phyloP scores from a whole-genome alignment of 441 rosid species.

The Populus tomentosa region DNA sequence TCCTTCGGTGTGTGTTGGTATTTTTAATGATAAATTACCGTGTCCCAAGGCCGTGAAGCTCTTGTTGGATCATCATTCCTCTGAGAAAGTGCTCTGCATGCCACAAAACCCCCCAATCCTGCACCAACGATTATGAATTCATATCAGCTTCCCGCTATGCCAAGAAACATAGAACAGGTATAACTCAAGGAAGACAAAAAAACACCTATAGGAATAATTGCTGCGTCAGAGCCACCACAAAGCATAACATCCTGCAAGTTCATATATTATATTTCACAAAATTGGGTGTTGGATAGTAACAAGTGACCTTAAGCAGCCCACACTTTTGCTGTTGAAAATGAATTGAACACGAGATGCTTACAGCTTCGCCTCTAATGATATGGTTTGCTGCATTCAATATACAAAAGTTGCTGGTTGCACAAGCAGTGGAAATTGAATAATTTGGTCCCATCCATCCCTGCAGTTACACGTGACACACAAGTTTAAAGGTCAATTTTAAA shows the following conservation, averaged over 20 bases:
- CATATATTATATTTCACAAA: constrained; percentile 14
- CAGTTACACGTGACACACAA: constrained; percentile 4
- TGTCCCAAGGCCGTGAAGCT: constrained; percentile 99
- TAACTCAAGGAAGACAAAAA: constrained; percentile 17
- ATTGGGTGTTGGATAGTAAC: neutral
- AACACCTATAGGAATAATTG: constrained; percentile 81
- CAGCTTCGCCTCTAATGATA: constrained; percentile 93
- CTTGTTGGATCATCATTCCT: constrained; percentile 81
- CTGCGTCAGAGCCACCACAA: constrained; percentile 95
- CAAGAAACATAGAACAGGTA: constrained; percentile 3
- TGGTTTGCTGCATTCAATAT: constrained; percentile 88
- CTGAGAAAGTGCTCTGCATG: constrained; percentile 85
- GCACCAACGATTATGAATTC: constrained; percentile 21
- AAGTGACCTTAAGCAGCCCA: neutral
- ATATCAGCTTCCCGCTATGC: neutral
- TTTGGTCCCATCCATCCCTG: constrained; percentile 99
- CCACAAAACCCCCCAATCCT: constrained; percentile 97
- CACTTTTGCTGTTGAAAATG: constrained; percentile 9
- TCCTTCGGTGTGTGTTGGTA: too few relatives aligned
- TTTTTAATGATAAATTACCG: constrained; percentile 30
- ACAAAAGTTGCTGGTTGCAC: constrained; percentile 96
- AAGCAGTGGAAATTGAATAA: constrained; percentile 31
- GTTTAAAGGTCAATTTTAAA: constrained; percentile 10
- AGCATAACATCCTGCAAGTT: constrained; percentile 82
- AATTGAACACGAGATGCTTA: constrained; percentile 41